Evolutionary conservation across 2,329 filamentous ascomycete species (phyloP).

Genomic region (Sporothrix sp.): DNA sequence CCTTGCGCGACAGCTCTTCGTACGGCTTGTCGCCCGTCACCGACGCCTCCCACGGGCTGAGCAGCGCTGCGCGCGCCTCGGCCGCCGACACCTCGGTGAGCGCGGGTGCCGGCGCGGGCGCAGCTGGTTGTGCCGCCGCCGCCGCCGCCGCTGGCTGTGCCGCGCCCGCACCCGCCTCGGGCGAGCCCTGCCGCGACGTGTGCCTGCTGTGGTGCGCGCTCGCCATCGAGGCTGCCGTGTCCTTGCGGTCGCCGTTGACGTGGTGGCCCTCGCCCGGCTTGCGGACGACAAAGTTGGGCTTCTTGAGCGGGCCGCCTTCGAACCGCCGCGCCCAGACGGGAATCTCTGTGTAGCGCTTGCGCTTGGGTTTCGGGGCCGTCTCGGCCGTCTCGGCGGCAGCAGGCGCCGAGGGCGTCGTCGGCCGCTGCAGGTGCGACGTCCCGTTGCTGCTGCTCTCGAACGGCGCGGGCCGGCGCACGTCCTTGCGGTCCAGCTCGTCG

Average conservation of each 20-base stretch:
- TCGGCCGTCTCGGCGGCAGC: neutral
- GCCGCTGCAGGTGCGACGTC: slow-evolving; percentile 15
- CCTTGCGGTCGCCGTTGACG: slow-evolving; percentile 29
- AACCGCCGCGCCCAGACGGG: slow-evolving; percentile 42
- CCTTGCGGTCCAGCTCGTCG: slow-evolving; percentile 41
- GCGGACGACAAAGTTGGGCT: slow-evolving; percentile 38
- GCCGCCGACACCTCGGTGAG: slow-evolving; percentile 19
- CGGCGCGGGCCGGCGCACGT: slow-evolving; percentile 37
- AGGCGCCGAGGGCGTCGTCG: neutral
- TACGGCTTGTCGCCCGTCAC: slow-evolving; percentile 62
- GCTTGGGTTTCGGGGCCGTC: slow-evolving; percentile 18
- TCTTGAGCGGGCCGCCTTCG: slow-evolving; percentile 29
- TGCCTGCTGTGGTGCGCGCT: slow-evolving; percentile 34
- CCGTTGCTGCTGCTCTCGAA: slow-evolving; percentile 38
- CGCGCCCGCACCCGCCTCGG: slow-evolving; percentile 5
- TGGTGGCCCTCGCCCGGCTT: slow-evolving; percentile 26
- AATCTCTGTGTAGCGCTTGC: slow-evolving; percentile 31
- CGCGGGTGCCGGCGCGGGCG: slow-evolving; percentile 17
- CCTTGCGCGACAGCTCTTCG: slow-evolving; percentile 61
- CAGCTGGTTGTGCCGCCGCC: neutral
- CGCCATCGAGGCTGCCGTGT: slow-evolving; percentile 17
- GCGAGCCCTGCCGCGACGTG: slow-evolving; percentile 37
- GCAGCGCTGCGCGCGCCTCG: slow-evolving; percentile 20
- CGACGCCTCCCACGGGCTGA: slow-evolving; percentile 54
- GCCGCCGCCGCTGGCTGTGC: neutral